A percentile compares a stretch with the other conserved stretches of the same genome.
Conservation (phyloP, 2,329 filamentous ascomycete species). For the Trichoderma endophyticum region DNA sequence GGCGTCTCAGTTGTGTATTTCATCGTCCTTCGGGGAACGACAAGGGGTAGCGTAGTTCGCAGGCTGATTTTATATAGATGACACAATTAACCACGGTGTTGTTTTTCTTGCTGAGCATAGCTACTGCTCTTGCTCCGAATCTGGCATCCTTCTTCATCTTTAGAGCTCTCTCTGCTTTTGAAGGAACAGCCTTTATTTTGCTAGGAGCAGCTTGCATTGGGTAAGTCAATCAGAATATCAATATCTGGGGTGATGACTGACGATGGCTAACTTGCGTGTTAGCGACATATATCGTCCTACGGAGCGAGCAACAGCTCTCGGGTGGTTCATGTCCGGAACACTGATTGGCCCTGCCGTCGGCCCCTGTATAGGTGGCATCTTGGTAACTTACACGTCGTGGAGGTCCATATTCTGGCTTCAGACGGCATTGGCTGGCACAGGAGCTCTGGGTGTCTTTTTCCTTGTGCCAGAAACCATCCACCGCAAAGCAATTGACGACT, state of each 20-base stretch:
- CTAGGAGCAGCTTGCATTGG: constrained; percentile 69
- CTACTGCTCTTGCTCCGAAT: constrained; percentile 69
- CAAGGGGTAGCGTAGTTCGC: neutral
- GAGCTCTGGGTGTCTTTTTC: constrained; percentile 58
- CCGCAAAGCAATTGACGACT: constrained; percentile 58
- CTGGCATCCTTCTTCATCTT: constrained; percentile 71
- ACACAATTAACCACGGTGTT: constrained; percentile 56
- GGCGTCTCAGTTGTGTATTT: neutral
- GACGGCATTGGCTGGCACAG: constrained; percentile 61
- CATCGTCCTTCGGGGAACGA: neutral
- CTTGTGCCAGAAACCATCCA: constrained; percentile 72
- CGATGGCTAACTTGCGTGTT: constrained; percentile 17
- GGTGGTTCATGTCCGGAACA: constrained; percentile 70
- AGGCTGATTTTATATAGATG: constrained; percentile 23
- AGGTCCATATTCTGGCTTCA: constrained; percentile 76
- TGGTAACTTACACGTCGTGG: constrained; percentile 72
- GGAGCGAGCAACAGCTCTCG: constrained; percentile 68
- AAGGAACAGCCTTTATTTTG: constrained; percentile 71
- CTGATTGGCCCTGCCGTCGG: constrained; percentile 70
- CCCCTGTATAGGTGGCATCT: constrained; percentile 69
- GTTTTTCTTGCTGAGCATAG: constrained; percentile 68
- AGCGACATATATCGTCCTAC: constrained; percentile 62
- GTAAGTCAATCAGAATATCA: constrained; percentile 31
- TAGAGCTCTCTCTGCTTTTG: constrained; percentile 69
- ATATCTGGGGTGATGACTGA: neutral